Percentiles rank a stretch among this genome's conserved stretches.
Conservation (phyloP, 805 yeast genomes). For the Huiozyma naganishii region DNA sequence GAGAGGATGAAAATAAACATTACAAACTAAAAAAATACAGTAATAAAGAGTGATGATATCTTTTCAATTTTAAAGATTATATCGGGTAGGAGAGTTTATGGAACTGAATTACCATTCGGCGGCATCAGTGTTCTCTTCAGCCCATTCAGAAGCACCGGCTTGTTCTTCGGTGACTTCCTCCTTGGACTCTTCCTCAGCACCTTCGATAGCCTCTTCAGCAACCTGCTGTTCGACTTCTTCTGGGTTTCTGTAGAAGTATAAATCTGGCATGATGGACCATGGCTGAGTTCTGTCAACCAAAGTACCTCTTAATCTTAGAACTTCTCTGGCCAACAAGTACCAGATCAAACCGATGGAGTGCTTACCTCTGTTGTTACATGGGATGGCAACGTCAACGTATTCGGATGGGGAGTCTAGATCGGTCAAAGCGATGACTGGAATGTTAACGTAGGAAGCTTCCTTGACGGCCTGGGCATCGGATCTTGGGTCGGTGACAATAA, state of each 20-base stretch:
- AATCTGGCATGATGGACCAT: constrained; percentile 99
- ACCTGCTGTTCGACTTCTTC: constrained; percentile 86
- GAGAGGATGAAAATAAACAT: constrained; percentile 2
- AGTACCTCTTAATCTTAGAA: constrained; percentile 96
- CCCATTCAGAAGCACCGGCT: constrained; percentile 53
- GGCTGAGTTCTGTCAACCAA: constrained; percentile 90
- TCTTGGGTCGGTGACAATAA: constrained; percentile 99
- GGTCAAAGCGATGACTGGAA: constrained; percentile 97
- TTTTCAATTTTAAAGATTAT: background rate
- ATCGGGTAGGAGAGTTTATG: background rate
- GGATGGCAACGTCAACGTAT: constrained; percentile 98
- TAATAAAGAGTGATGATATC: background rate
- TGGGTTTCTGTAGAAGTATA: constrained; percentile 99
- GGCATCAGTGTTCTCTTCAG: constrained; percentile 34
- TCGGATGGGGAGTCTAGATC: constrained; percentile 99
- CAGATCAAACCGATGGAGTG: constrained; percentile 99
- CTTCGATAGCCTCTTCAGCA: constrained; percentile 60
- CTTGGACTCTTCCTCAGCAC: constrained; percentile 60
- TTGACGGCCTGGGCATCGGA: constrained; percentile 99
- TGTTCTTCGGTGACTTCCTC: constrained; percentile 69
- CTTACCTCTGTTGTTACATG: constrained; percentile 99
- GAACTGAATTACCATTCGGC: constrained; percentile 18
- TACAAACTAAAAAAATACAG: constrained; percentile 10
- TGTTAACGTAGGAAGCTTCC: constrained; percentile 99
- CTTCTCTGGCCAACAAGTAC: constrained; percentile 99